These are phyloP conservation scores for Ceratobasidium sp. DNA, from an alignment of 1,284 basidiomycete genomes.

Conservation along the genomic window DNA sequence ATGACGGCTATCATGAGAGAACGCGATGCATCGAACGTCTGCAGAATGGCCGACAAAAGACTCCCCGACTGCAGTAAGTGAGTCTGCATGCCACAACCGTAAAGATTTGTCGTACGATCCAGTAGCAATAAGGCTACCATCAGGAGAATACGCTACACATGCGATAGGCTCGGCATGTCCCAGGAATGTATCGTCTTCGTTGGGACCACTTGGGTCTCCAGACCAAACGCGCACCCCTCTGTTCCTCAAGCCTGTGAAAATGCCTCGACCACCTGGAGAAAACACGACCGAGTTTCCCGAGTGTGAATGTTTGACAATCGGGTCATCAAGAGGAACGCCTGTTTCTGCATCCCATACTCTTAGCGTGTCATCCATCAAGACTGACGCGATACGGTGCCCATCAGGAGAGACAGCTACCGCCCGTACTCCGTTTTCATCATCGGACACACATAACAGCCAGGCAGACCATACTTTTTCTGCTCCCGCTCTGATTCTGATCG, in stretches of 20 bases:
- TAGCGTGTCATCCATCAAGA: neutral
- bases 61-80: neutral
- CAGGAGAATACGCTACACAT: constrained; percentile 26
- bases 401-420: constrained; percentile 1
- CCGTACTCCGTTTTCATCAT: neutral
- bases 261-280: constrained; percentile 9
- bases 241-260: constrained; percentile 34
- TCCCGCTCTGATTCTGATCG: neutral
- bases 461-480: neutral
- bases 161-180: neutral
- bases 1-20: constrained; percentile 8
- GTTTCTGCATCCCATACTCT: constrained; percentile 9
- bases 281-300: constrained; percentile 13
- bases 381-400: neutral
- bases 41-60: neutral
- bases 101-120: constrained; percentile 9
- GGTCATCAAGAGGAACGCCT: neutral
- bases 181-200: neutral
- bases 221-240: constrained; percentile 9
- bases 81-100: constrained; percentile 38
- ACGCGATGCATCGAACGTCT: neutral
- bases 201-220: neutral
- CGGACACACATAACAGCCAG: neutral
- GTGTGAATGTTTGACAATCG: constrained; percentile 7
- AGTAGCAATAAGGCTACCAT: constrained; percentile 21